A percentile compares a stretch with the other conserved stretches of the same genome.
Conservation (phyloP, 208 protist genomes). For the Blastocrithidia nonstop region DNA sequence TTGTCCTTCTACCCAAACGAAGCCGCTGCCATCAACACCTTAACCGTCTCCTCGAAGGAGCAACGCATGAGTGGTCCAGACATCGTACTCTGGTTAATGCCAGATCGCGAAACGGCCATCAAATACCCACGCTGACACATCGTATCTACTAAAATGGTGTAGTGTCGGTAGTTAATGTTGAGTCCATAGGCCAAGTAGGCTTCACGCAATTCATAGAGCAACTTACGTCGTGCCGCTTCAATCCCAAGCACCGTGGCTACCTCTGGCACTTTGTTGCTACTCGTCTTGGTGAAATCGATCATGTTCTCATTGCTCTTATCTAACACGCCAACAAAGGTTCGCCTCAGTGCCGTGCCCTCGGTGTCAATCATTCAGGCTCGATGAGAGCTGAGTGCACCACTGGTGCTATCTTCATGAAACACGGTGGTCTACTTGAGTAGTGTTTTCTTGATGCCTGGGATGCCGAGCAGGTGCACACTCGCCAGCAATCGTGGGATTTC, state of each 20-base stretch:
- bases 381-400: slow-evolving; percentile 30
- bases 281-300: slow-evolving; percentile 89
- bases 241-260: slow-evolving; percentile 90
- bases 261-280: slow-evolving; percentile 98
- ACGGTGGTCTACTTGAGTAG: slow-evolving; percentile 47
- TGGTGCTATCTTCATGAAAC: slow-evolving; percentile 43
- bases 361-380: slow-evolving; percentile 86
- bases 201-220: slow-evolving; percentile 81
- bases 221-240: slow-evolving; percentile 64
- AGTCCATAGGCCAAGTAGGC: slow-evolving; percentile 91
- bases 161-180: slow-evolving; percentile 99
- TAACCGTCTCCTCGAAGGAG: slow-evolving; percentile 99
- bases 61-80: slow-evolving; percentile 95
- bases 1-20: slow-evolving; percentile 92
- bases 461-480: slow-evolving; percentile 83
- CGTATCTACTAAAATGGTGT: slow-evolving; percentile 95
- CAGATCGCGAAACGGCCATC: slow-evolving; percentile 94
- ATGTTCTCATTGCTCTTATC: slow-evolving; percentile 85
- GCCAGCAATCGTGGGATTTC: slow-evolving; percentile 47
- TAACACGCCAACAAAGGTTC: slow-evolving; percentile 91
- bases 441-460: slow-evolving; percentile 92
- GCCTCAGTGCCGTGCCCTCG: slow-evolving; percentile 94
- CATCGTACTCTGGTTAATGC: slow-evolving; percentile 90
- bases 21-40: slow-evolving; percentile 97
- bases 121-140: slow-evolving; percentile 96